phyloP scores from a whole-genome alignment of 345 rosid species.

The Citrus sinensis region DNA sequence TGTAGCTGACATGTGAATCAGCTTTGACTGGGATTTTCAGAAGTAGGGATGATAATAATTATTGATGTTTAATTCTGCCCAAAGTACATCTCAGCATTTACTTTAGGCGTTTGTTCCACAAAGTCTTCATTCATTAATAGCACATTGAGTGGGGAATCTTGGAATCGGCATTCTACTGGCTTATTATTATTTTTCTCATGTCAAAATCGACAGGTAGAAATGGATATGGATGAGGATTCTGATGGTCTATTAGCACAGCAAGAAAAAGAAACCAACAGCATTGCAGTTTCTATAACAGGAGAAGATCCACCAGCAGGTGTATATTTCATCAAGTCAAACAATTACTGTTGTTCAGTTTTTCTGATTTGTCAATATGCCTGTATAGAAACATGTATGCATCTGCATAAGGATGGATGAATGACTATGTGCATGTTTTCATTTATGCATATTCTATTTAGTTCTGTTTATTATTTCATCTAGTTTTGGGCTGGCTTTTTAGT shows the following conservation, averaged over 20 bases:
- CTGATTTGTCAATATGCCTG: background rate
- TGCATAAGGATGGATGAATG: background rate
- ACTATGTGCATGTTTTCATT: background rate
- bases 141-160: background rate
- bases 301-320: constrained; percentile 47
- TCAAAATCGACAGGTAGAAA: constrained; percentile 64
- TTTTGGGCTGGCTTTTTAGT: background rate
- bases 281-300: constrained; percentile 18
- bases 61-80: background rate
- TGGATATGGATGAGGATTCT: constrained; percentile 82
- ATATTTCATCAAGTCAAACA: background rate
- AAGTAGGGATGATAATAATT: background rate
- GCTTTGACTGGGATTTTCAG: background rate
- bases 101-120: background rate
- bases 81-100: background rate
- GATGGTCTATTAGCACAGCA: constrained; percentile 32
- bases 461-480: background rate
- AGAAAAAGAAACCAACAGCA: constrained; percentile 39
- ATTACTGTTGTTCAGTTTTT: background rate
- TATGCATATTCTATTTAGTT: background rate
- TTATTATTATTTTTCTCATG: constrained; percentile 12
- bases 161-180: background rate
- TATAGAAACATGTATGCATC: background rate
- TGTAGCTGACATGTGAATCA: background rate
- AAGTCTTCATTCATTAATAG: background rate